A percentile compares a stretch with the other conserved stretches of the same genome.
phyloP scores from a whole-genome alignment of 1,284 basidiomycete species.

The Boletus mariae region DNA sequence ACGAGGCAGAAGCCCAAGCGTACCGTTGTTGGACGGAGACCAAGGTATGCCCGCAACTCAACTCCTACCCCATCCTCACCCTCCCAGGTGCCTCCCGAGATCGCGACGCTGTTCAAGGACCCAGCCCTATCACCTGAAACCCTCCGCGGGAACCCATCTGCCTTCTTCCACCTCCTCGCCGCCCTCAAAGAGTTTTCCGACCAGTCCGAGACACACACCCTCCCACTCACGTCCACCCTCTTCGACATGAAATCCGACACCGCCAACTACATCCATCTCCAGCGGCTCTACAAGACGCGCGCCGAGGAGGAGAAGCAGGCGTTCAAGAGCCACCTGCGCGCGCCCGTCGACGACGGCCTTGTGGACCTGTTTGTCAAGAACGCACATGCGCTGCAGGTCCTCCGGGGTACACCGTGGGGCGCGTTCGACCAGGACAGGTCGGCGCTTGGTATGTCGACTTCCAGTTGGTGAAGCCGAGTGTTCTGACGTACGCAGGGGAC shows the following conservation, averaged over 20 bases:
- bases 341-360: slow-evolving; percentile 47
- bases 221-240: slow-evolving; percentile 61
- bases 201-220: slow-evolving; percentile 43
- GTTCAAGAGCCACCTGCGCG: slow-evolving; percentile 47
- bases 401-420: slow-evolving; percentile 71
- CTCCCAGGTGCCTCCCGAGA: slow-evolving; percentile 60
- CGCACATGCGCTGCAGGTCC: slow-evolving; percentile 74
- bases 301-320: slow-evolving; percentile 65
- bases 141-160: slow-evolving; percentile 43
- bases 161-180: slow-evolving; percentile 86
- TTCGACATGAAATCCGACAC: slow-evolving; percentile 98
- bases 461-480: not conserved
- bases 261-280: slow-evolving; percentile 74
- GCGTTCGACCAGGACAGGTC: slow-evolving; percentile 51
- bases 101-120: slow-evolving; percentile 64
- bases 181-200: slow-evolving; percentile 64
- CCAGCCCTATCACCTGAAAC: slow-evolving; percentile 35
- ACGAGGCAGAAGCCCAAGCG: slow-evolving; percentile 83
- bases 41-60: slow-evolving; percentile 34
- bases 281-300: slow-evolving; percentile 71
- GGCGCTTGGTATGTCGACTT: slow-evolving; percentile 49
- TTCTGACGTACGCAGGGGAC: slow-evolving; percentile 30
- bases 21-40: slow-evolving; percentile 72
- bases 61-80: not conserved
- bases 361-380: slow-evolving; percentile 91